phyloP scores from a whole-genome alignment of 1,139 yeast species.

The Meyerozyma elateridarum region DNA sequence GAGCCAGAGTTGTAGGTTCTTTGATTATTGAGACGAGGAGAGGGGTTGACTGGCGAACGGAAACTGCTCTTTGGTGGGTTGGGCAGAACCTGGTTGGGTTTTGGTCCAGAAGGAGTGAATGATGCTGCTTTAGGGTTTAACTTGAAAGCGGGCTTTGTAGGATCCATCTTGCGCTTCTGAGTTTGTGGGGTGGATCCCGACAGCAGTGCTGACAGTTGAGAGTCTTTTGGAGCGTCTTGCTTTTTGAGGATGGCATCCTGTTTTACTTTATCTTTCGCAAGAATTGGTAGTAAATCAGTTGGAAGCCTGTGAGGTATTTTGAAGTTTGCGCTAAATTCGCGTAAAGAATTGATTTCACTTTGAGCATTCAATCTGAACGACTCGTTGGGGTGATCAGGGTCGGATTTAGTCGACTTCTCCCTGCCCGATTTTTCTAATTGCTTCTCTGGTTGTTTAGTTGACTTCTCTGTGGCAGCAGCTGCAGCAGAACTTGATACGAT shows the following conservation, averaged over 20 bases:
- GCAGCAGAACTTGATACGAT: constrained; percentile 53
- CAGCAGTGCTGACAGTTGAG: constrained; percentile 12
- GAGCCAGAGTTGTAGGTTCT: constrained; percentile 28
- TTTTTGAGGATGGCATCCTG: constrained; percentile 55
- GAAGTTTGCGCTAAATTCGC: constrained; percentile 77
- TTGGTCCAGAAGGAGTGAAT: constrained; percentile 53
- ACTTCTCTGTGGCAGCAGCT: constrained; percentile 4
- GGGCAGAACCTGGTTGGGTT: constrained; percentile 24
- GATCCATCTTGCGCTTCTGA: constrained; percentile 36
- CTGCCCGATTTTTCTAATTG: constrained; percentile 1
- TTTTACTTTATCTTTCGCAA: constrained; percentile 62
- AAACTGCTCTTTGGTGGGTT: constrained; percentile 25
- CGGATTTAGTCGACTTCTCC: background rate
- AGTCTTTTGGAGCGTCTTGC: constrained; percentile 25
- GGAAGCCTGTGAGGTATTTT: constrained; percentile 76
- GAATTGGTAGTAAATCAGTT: constrained; percentile 67
- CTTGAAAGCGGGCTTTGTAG: constrained; percentile 56
- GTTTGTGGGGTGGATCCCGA: background rate
- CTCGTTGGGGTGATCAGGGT: constrained; percentile 23
- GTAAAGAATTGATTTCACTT: constrained; percentile 72
- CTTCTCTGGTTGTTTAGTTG: no score
- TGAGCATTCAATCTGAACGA: constrained; percentile 50
- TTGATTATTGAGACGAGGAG: constrained; percentile 31
- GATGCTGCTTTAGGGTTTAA: constrained; percentile 70
- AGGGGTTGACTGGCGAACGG: constrained; percentile 27